Conservation (phyloP, 495 filamentous ascomycete species). For the Penicillium tannophilum region DNA sequence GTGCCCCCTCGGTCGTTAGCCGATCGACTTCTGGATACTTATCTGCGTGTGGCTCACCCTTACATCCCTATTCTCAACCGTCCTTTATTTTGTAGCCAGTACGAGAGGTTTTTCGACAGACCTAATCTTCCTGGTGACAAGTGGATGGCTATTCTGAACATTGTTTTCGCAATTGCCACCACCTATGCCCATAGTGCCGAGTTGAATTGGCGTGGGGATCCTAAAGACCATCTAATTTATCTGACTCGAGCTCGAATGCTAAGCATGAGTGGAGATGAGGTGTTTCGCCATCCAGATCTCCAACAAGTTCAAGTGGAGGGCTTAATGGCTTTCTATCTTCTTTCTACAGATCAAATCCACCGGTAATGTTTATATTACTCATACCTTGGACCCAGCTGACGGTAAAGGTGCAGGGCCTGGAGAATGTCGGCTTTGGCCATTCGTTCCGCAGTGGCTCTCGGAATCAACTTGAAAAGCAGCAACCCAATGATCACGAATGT, state of each 20-base stretch:
- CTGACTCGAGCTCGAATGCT: not conserved
- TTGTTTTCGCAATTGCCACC: not conserved
- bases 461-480: not conserved
- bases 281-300: conserved; percentile 60
- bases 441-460: not conserved
- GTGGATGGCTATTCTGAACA: not conserved
- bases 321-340: conserved; percentile 62
- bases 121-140: not conserved
- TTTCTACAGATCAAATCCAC: conserved; percentile 63
- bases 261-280: conserved; percentile 28
- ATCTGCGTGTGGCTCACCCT: not conserved
- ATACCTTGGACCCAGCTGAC: not conserved
- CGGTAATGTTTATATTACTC: conserved; percentile 33
- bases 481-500: not conserved
- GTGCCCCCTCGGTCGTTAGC: not conserved
- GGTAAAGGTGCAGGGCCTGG: not conserved
- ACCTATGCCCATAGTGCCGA: no score
- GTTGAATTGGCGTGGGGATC: not conserved
- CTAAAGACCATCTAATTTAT: no score
- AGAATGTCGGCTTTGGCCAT: not conserved
- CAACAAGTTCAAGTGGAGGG: conserved; percentile 63
- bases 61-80: not conserved
- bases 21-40: not conserved
- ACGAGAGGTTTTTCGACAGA: not conserved
- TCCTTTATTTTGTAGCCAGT: not conserved